A percentile compares a stretch with the other conserved stretches of the same genome.
phyloP scores from a whole-genome alignment of 2,329 filamentous ascomycete genomes.

The Akanthomyces lecanii region DNA sequence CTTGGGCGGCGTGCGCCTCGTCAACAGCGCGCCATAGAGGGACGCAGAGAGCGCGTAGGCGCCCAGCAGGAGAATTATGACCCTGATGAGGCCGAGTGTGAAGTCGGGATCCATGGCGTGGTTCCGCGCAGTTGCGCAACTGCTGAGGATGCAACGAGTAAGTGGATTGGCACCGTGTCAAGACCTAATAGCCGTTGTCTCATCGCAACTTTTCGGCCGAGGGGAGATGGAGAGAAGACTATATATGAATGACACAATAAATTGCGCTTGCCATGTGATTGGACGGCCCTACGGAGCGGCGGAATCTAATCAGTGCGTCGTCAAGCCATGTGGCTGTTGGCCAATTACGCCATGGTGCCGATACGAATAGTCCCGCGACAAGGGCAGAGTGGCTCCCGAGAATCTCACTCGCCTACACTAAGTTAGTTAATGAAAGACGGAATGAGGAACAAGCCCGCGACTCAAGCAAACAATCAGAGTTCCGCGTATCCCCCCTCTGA shows the following conservation, averaged over 20 bases:
- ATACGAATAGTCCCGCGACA: neutral
- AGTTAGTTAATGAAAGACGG: neutral
- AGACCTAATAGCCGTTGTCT: neutral
- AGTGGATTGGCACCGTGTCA: neutral
- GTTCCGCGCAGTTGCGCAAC: neutral
- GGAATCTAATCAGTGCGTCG: neutral
- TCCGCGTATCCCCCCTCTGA: neutral
- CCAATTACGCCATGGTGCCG: neutral
- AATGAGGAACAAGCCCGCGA: neutral
- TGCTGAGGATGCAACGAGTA: neutral
- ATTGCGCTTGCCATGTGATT: neutral
- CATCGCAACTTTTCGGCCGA: neutral
- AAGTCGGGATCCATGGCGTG: slow-evolving; percentile 3
- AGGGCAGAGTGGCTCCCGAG: neutral
- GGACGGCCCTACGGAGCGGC: slow-evolving; percentile 1
- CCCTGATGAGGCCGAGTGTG: slow-evolving; percentile 4
- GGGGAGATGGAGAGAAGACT: neutral
- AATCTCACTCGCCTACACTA: neutral
- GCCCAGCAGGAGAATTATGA: slow-evolving; percentile 1
- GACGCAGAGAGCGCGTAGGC: neutral
- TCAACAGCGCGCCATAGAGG: neutral
- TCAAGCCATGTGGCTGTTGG: neutral
- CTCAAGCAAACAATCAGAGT: neutral
- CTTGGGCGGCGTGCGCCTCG: slow-evolving; percentile 3
- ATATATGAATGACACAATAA: neutral